Evolutionary conservation across 1,139 yeast genomes (phyloP).

Genomic region (Scheffersomyces lignicola): DNA sequence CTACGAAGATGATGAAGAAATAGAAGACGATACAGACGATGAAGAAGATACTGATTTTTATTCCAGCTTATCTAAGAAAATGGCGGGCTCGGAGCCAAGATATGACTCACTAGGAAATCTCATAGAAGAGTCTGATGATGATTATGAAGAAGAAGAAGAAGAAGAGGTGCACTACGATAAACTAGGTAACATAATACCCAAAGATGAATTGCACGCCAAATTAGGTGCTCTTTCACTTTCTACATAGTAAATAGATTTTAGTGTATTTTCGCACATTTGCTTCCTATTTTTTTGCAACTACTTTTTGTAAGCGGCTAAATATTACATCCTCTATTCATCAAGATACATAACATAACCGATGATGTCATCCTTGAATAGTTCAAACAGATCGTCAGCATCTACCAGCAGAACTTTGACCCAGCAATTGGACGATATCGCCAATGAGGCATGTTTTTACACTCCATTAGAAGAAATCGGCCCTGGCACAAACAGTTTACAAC

Average conservation of each 20-base stretch:
- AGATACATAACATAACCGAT: not conserved
- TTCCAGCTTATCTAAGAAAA: constrained; percentile 4
- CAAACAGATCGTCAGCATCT: not conserved
- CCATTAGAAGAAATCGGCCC: constrained; percentile 3
- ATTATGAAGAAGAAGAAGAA: constrained; percentile 7
- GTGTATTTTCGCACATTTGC: not conserved
- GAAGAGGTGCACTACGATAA: constrained; percentile 7
- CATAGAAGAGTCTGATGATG: constrained; percentile 10
- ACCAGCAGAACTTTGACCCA: not conserved
- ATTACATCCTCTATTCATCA: not conserved
- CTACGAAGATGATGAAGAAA: constrained; percentile 8
- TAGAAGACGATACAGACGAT: constrained; percentile 1
- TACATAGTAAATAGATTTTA: not conserved
- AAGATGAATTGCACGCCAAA: constrained; percentile 2
- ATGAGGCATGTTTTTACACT: constrained; percentile 4
- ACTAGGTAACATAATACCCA: constrained; percentile 5
- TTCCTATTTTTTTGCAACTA: not conserved
- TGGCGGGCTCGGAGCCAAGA: constrained; percentile 6
- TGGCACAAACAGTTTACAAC: too few relatives aligned
- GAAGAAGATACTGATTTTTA: constrained; percentile 3
- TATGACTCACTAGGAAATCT: constrained; percentile 16
- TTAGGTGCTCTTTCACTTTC: constrained; percentile 8
- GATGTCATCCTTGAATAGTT: constrained; percentile 1
- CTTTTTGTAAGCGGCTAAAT: constrained; percentile 2
- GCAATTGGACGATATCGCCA: constrained; percentile 4